These are phyloP conservation scores for Dionaea muscipula DNA, from an alignment of 179 eudicot species.

Conservation along the genomic window DNA sequence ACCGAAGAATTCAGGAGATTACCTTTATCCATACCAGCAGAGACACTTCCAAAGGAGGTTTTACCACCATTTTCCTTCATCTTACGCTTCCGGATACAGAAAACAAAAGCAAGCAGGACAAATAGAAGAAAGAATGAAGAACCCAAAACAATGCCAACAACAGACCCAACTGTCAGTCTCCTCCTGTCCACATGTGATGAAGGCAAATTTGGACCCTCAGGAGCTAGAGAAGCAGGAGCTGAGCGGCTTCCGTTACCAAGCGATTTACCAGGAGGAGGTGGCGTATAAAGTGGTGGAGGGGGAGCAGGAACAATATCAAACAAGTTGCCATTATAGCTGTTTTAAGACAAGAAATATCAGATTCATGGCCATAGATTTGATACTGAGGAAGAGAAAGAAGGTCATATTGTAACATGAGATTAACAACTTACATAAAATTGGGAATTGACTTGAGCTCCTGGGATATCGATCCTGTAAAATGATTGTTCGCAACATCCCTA, in stretches of 20 bases:
- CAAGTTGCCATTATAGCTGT: slow-evolving; percentile 72
- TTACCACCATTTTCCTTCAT: slow-evolving; percentile 31
- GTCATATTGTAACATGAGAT: not conserved
- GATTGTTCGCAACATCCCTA: slow-evolving; percentile 88
- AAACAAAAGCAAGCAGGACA: slow-evolving; percentile 42
- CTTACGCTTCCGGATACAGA: slow-evolving; percentile 47
- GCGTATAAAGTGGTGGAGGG: slow-evolving; percentile 77
- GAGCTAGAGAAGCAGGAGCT: slow-evolving; percentile 31
- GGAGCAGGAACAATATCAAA: slow-evolving; percentile 93
- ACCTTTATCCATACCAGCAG: slow-evolving; percentile 53
- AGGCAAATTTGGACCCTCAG: slow-evolving; percentile 26
- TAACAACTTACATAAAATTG: slow-evolving; percentile 48
- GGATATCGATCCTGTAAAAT: slow-evolving; percentile 86
- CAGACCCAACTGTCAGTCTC: slow-evolving; percentile 42
- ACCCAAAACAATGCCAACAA: slow-evolving; percentile 62
- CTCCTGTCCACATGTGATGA: slow-evolving; percentile 36
- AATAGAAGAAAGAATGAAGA: slow-evolving; percentile 35
- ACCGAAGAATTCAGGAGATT: not conserved
- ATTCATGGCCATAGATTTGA: slow-evolving; percentile 4
- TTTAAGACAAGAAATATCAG: slow-evolving; percentile 8
- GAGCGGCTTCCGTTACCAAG: slow-evolving; percentile 36
- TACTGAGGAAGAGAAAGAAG: not conserved
- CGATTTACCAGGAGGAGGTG: slow-evolving; percentile 75
- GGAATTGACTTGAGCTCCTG: slow-evolving; percentile 59
- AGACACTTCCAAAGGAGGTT: slow-evolving; percentile 39